Percentiles rank a stretch among this genome's conserved stretches.
Evolutionary conservation across 148 eudicot species (phyloP).

Genomic region (Vaccinium darrowii): DNA sequence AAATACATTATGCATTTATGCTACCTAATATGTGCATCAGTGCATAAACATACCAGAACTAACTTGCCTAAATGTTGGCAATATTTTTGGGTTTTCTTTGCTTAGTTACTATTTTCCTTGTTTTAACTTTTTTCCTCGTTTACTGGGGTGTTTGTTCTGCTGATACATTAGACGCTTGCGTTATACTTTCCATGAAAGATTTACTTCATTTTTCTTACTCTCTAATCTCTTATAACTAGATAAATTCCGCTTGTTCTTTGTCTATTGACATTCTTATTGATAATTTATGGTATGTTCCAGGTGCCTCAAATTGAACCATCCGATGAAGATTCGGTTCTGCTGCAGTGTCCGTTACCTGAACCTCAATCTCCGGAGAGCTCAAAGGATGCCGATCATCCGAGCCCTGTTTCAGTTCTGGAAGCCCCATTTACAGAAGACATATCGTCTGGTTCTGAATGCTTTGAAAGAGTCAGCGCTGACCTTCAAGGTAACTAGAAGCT

Average conservation of each 20-base stretch:
- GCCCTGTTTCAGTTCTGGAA: constrained; percentile 81
- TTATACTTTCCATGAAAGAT: background rate
- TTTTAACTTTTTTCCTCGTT: background rate
- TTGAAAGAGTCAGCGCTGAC: constrained; percentile 76
- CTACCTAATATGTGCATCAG: background rate
- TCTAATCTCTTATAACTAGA: constrained; percentile 3
- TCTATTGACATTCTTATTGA: background rate
- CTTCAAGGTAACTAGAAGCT: constrained; percentile 64
- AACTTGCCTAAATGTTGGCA: background rate
- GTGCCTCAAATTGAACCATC: constrained; percentile 29
- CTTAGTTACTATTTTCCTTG: background rate
- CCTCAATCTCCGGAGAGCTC: constrained; percentile 56
- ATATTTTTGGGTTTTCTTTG: background rate
- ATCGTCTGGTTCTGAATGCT: constrained; percentile 80
- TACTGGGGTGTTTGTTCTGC: background rate
- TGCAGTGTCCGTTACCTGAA: constrained; percentile 42
- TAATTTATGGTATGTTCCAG: constrained; percentile 33
- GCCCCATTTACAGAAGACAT: constrained; percentile 57
- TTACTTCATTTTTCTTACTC: background rate
- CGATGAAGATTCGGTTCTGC: constrained; percentile 33
- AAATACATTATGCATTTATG: background rate
- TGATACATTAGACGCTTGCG: background rate
- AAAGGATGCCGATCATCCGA: constrained; percentile 78
- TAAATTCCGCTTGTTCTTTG: constrained; percentile 9
- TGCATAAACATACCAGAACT: background rate